Base-by-base conservation (phyloP, 768 basidiomycete genomes). In the Xerocomus potaroensis region DNA sequence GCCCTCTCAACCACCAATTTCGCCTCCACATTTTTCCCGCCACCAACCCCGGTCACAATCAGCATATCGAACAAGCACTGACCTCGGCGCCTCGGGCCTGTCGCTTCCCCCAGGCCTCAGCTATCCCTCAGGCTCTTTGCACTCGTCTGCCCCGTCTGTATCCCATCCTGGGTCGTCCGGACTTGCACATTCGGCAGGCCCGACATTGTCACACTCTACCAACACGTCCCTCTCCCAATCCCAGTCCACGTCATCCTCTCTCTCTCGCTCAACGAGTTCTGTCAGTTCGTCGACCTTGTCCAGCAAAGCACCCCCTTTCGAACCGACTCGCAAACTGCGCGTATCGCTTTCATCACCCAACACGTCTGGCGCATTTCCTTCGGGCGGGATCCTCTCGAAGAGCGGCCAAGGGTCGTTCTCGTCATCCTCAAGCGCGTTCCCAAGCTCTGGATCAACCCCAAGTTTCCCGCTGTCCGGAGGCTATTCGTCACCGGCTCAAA, bases 301-400 rank as follows among this genome's bases (percentile, higher is more conserved):
- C 9, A 73, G 74, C 48, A 74, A 71, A 31, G 80, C 79, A 2
- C 68, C 72, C 4, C 74, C 78, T 14, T 81, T 81, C 44, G 79
- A 81, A 54, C 79, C 78, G 2, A 68, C 62, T 3, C 61, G 60
- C n/a, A 54, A 45, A 21, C 40, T 65, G 31, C 55, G 61, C 16
- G 36, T 51, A 9, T 61, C 64, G 19, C 53, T 61, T 24, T 54
- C 63, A 5, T 53, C 56, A 5, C 42, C 65, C 1, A 24, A 39
- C 10, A 22, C 59, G 3, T 49, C 65, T 10, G 23, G 36, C n/a
- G 49, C 50, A 0, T 49, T 58, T 37, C 35, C 52, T 34, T 47
- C 61, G 0, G 30, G 45, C 8, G 47, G 54, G 6, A 19, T 45
- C 18, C 37, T 52, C 23, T 43, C 60, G 15, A 47, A 45, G 47